These are phyloP conservation scores for Mycothermus thermophilus DNA, from an alignment of 495 filamentous ascomycete species.

Conservation along the genomic window DNA sequence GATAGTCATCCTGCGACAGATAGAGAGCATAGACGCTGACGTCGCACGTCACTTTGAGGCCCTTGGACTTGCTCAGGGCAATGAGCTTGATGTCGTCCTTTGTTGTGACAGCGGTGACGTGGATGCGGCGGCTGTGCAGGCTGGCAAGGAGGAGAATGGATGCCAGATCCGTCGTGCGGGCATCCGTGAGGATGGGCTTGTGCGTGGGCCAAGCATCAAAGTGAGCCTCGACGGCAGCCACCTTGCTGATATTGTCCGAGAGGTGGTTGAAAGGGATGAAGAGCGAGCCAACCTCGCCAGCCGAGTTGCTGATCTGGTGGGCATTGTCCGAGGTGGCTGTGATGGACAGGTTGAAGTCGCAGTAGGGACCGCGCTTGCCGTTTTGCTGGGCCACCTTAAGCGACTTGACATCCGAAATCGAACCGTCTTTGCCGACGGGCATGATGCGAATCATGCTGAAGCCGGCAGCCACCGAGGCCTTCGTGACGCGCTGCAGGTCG, in stretches of 20 bases:
- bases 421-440: constrained; percentile 59
- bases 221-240: constrained; percentile 67
- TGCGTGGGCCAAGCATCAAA: constrained; percentile 67
- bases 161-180: constrained; percentile 69
- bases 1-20: constrained; percentile 60
- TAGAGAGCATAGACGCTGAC: constrained; percentile 73
- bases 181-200: constrained; percentile 79
- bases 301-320: constrained; percentile 57
- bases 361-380: constrained; percentile 50
- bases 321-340: constrained; percentile 65
- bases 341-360: constrained; percentile 80
- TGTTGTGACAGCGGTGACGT: constrained; percentile 69
- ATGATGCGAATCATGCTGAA: constrained; percentile 79
- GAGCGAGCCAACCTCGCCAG: constrained; percentile 64
- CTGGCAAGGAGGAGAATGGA: constrained; percentile 69
- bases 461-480: constrained; percentile 60
- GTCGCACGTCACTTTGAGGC: constrained; percentile 73
- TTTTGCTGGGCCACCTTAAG: constrained; percentile 66
- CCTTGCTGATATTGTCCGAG: constrained; percentile 76
- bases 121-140: constrained; percentile 70
- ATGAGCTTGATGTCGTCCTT: constrained; percentile 75
- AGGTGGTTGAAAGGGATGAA: constrained; percentile 84
- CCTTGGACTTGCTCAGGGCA: constrained; percentile 68
- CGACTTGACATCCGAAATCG: constrained; percentile 57
- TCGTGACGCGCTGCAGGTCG: constrained; percentile 58